Percentiles rank a stretch among this genome's conserved stretches.
Conservation (phyloP, 2,329 filamentous ascomycete genomes). For the Colletotrichum cuscutae region DNA sequence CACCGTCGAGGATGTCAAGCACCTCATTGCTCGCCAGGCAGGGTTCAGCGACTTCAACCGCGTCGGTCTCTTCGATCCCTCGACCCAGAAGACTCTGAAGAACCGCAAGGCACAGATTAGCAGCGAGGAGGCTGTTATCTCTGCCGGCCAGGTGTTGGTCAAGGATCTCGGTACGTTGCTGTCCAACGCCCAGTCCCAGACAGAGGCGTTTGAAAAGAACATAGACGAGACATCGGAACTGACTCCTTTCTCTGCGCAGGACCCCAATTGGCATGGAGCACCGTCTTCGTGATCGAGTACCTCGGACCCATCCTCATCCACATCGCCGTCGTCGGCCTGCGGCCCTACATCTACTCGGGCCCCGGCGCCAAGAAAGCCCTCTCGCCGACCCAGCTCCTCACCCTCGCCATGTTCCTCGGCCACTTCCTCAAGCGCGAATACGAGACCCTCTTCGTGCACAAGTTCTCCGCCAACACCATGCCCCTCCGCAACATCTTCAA, state of each 20-base stretch:
- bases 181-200: not conserved
- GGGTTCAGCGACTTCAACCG: constrained; percentile 68
- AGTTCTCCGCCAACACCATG: constrained; percentile 96
- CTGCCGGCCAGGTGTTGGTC: constrained; percentile 74
- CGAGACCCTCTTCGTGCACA: constrained; percentile 94
- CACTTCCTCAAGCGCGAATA: constrained; percentile 97
- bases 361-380: constrained; percentile 58
- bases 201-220: not conserved
- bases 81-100: constrained; percentile 71
- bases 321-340: constrained; percentile 75
- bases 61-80: constrained; percentile 70
- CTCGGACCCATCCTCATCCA: constrained; percentile 91
- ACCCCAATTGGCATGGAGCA: constrained; percentile 89
- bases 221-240: not conserved
- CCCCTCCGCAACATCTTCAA: constrained; percentile 90
- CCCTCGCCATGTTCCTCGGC: constrained; percentile 76
- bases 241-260: constrained; percentile 60
- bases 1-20: constrained; percentile 71
- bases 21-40: constrained; percentile 60
- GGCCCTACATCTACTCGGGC: constrained; percentile 69
- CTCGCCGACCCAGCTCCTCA: constrained; percentile 76
- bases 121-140: constrained; percentile 59
- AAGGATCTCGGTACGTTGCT: constrained; percentile 85
- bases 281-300: constrained; percentile 96
- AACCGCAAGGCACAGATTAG: constrained; percentile 66